Conservation (phyloP, 1,284 basidiomycete species). For the Agroathelia rolfsii region DNA sequence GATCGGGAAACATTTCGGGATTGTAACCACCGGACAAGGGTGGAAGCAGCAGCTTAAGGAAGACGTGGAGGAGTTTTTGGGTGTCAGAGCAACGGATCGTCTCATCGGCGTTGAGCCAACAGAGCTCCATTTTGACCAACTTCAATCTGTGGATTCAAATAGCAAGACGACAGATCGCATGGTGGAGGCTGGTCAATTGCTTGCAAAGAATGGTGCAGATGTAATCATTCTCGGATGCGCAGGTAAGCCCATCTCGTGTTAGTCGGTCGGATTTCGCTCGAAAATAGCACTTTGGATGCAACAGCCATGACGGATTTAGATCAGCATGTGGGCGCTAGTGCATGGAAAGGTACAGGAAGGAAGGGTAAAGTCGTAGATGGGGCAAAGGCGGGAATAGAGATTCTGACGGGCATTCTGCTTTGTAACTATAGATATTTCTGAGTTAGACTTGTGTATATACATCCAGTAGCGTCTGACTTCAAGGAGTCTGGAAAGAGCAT, state of each 20-base stretch:
- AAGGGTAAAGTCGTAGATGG: conserved; percentile 24
- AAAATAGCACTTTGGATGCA: too few relatives aligned
- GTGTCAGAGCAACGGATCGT: conserved; percentile 20
- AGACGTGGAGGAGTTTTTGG: conserved; percentile 24
- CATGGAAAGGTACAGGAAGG: conserved; percentile 22
- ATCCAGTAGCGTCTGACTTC: too few relatives aligned
- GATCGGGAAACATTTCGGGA: conserved; percentile 24
- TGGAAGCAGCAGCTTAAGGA: conserved; percentile 24
- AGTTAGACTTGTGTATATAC: too few relatives aligned
- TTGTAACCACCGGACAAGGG: conserved; percentile 25
- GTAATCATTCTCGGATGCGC: conserved; percentile 27
- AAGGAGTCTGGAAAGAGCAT: too few relatives aligned
- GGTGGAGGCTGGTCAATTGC: conserved; percentile 18
- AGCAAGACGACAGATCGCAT: conserved; percentile 20
- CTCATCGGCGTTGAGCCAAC: conserved; percentile 23
- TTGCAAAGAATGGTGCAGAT: conserved; percentile 21
- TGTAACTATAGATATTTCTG: too few relatives aligned
- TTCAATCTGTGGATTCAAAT: conserved; percentile 20
- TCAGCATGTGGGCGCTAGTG: conserved; percentile 25
- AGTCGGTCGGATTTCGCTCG: background rate
- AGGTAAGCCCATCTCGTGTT: conserved; percentile 9
- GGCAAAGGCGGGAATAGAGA: conserved; percentile 25
- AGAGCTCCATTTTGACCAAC: conserved; percentile 23
- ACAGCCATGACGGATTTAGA: too few relatives aligned
- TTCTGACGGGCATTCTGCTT: conserved; percentile 23